Evolutionary conservation across 352 stramenopile species (phyloP), one percentile per base, ranked within the genome.

Genomic region (Thraustotheca clavata): DNA sequence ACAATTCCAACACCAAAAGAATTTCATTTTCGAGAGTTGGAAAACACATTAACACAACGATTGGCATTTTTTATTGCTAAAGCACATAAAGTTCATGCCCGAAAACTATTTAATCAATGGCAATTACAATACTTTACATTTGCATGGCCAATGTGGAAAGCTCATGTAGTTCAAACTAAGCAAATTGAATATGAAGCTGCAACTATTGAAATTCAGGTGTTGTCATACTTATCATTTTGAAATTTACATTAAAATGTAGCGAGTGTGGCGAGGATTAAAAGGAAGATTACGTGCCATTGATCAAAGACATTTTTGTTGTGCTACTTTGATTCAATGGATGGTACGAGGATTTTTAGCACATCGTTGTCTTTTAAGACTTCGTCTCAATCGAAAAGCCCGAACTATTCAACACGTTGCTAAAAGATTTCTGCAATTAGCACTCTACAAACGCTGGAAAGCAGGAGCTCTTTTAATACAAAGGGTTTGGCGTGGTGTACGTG

Each of bases 21-120:
- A 7, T 83, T 90, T 49, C 77, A 87, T 57, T 80, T 85, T 12
- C 71, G 71, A 26, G 62, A 75, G 16, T 77, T 90, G 68, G 81
- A 90, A 68, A 52, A 62, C 22, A 62, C 75, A 33, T 69, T 90
- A 4, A 49, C 38, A 0, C 59, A 68, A 33, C 71, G 79, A 18
- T 60, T 87, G 11, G 38, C 47, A 26, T 70, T 77, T 29, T 74
- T 88, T 65, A 54, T 49, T 9, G 5, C n/a, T 9, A 40, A 46
- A 4, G 41, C 41, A 1, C 38, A 65, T 40, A 29, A 54, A 11
- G 31, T 27, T 0, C n/a, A 54, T 43, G 57, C 40, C 16, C 11
- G 29, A 31, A 40, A 34, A n/a, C 35, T 65, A 8, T 65, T 55
- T 8, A 18, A 26, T n/a, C 26, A 27, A 32, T 65, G 57, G 57